Evolutionary conservation across 2,329 filamentous ascomycete species (phyloP).

Genomic region (Phyllosticta citribraziliensis): DNA sequence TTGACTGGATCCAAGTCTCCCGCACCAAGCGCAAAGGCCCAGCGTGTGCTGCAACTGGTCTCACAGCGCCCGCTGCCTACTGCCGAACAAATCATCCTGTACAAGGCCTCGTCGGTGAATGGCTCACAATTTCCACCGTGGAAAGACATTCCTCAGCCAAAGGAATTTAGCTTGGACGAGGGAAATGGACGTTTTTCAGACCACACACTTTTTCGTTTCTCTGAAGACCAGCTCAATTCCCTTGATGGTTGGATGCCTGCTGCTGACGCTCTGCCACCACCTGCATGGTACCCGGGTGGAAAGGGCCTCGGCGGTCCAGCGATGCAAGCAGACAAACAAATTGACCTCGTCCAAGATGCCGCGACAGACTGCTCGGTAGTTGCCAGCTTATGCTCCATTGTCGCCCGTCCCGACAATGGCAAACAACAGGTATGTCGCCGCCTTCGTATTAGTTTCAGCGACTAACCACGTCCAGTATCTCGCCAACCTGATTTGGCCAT

Average conservation of each 20-base stretch:
- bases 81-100: slow-evolving; percentile 63
- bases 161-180: slow-evolving; percentile 50
- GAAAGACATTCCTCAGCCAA: slow-evolving; percentile 50
- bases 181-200: slow-evolving; percentile 59
- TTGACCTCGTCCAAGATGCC: slow-evolving; percentile 89
- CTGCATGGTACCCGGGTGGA: slow-evolving; percentile 26
- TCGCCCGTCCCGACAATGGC: slow-evolving; percentile 59
- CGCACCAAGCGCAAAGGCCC: not conserved
- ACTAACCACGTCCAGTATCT: slow-evolving; percentile 46
- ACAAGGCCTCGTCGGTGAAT: slow-evolving; percentile 70
- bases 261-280: slow-evolving; percentile 50
- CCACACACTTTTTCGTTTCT: slow-evolving; percentile 58
- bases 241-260: slow-evolving; percentile 80
- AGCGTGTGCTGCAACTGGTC: slow-evolving; percentile 5
- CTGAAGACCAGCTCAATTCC: slow-evolving; percentile 60
- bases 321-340: slow-evolving; percentile 47
- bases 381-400: slow-evolving; percentile 79
- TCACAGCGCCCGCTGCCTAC: slow-evolving; percentile 54
- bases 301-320: slow-evolving; percentile 31
- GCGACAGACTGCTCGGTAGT: slow-evolving; percentile 97
- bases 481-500: slow-evolving; percentile 65
- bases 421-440: slow-evolving; percentile 50
- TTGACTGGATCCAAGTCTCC: not conserved
- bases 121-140: slow-evolving; percentile 79
- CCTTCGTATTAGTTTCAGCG: not conserved